Evolutionary conservation across 2,329 filamentous ascomycete species (phyloP), one percentile per base, ranked within the genome.

Genomic region (Aspergillus jensenii): DNA sequence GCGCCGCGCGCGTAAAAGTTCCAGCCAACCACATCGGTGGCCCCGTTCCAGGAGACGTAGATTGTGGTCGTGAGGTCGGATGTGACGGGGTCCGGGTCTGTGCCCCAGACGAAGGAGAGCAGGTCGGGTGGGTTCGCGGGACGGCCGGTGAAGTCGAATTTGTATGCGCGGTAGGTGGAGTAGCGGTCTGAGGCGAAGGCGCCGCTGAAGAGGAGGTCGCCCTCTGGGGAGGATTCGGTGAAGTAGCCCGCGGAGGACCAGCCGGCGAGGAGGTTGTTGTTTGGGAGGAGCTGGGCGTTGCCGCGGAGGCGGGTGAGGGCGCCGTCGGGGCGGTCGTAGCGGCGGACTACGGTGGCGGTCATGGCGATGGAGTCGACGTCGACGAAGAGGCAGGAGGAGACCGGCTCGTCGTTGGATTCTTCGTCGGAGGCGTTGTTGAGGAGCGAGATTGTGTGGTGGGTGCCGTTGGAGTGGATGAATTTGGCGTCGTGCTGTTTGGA

Each of bases 401-500:
- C 52, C 7, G 59, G 50, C 56, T 73, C 69, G 35, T 71, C 65
- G 17, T 59, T 55, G 17, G 54, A 61, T 17, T 63, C 55, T 45
- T 72, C 71, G 46, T 73, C 71, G 2, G 70, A 67, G 6, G 68
- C 71, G 43, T 74, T 74, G 51, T 74, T 73, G 19, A 74, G 56
- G 23, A 74, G 60, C 0, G 71, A 73, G 27, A 74, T 72, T 14
- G 71, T 51, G 40, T 69, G 68, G 49, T 62, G 67, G 0, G 71
- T 73, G 2, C 64, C 66, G 23, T 68, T 65, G 1, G 66, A 68
- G 23, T 66, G 54, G 11, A 71, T 43, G 54, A 72, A 70, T 60
- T 72, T 68, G 44, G 71, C 66, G 65, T 76, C 71, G 61, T 78
- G 72, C 51, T 76, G 74, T 27, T 68, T 68, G 2, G 69, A 72